These are phyloP conservation scores for Pontederia crassipes DNA, from an alignment of 176 grass and related monocot species.

Conservation along the genomic window DNA sequence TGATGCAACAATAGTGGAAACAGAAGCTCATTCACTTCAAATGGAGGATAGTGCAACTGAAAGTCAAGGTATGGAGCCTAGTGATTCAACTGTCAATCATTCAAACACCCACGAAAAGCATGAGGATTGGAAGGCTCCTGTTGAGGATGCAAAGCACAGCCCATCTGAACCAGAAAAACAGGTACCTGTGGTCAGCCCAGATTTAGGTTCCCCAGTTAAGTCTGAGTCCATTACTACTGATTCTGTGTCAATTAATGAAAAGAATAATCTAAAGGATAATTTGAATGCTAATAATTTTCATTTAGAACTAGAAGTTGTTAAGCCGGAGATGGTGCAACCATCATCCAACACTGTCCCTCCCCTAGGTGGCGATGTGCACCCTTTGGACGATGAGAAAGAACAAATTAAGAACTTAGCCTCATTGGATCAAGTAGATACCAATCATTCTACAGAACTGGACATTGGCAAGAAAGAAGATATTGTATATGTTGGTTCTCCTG, in stretches of 20 bases:
- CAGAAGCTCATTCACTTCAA: slow-evolving; percentile 1
- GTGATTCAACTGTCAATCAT: neutral
- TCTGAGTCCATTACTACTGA: slow-evolving; percentile 87
- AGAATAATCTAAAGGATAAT: slow-evolving; percentile 90
- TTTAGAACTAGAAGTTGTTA: slow-evolving; percentile 94
- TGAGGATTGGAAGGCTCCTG: slow-evolving; percentile 5
- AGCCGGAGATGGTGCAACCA: slow-evolving; percentile 84
- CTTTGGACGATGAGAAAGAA: slow-evolving; percentile 46
- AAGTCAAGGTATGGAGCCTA: neutral
- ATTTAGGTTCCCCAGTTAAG: slow-evolving; percentile 87
- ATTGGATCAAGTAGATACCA: slow-evolving; percentile 65
- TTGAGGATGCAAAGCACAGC: slow-evolving; percentile 10
- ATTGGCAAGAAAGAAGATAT: slow-evolving; percentile 33
- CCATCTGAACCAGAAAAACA: slow-evolving; percentile 51
- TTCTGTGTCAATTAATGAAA: slow-evolving; percentile 85
- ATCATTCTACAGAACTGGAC: slow-evolving; percentile 37
- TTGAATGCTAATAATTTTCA: slow-evolving; percentile 99
- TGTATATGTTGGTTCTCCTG: slow-evolving; percentile 54
- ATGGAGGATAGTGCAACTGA: slow-evolving; percentile 6
- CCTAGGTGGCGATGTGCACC: slow-evolving; percentile 64
- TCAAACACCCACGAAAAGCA: neutral
- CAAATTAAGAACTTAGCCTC: slow-evolving; percentile 49
- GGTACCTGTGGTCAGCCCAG: slow-evolving; percentile 85
- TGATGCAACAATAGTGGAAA: slow-evolving; percentile 11
- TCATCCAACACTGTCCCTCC: slow-evolving; percentile 56